These are phyloP conservation scores for Cytospora schulzeri DNA, from an alignment of 2,329 filamentous ascomycete species.

Conservation along the genomic window DNA sequence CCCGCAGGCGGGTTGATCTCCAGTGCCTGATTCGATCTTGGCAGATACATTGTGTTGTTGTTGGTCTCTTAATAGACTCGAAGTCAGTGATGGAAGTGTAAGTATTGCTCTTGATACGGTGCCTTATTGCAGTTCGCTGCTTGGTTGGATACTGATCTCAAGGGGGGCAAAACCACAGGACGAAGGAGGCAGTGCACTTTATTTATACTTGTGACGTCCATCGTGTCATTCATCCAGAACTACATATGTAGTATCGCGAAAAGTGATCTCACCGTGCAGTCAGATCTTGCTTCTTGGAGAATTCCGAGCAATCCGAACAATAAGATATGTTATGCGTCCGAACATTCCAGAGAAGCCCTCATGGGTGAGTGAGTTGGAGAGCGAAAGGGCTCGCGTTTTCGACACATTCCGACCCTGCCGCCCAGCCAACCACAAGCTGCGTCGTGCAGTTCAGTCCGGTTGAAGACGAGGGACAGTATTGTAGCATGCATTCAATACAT, in stretches of 20 bases:
- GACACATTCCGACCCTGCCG: conserved; percentile 10
- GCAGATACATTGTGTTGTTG: conserved; percentile 19
- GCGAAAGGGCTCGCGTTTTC: conserved; percentile 15
- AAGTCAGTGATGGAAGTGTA: not conserved
- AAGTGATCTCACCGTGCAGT: conserved; percentile 3
- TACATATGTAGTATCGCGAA: not conserved
- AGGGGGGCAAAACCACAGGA: not conserved
- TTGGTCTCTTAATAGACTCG: not conserved
- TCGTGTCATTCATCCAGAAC: not conserved
- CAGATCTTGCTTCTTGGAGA: conserved; percentile 7
- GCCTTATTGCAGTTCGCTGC: not conserved
- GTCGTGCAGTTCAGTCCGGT: not conserved
- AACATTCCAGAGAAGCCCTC: conserved; percentile 23
- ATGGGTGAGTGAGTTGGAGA: not conserved
- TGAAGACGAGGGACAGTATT: not conserved
- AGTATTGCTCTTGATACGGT: not conserved
- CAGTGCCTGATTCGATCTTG: conserved; percentile 47
- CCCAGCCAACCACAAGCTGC: conserved; percentile 4
- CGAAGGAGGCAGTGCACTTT: conserved; percentile 11
- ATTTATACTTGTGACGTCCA: conserved; percentile 13
- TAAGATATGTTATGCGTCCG: conserved; percentile 6
- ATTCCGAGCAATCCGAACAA: conserved; percentile 16
- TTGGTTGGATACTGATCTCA: not conserved
- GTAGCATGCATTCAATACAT: not conserved
- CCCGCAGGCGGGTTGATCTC: conserved; percentile 48